phyloP scores from a whole-genome alignment of 306 rosid species.

The Canavalia gladiata region DNA sequence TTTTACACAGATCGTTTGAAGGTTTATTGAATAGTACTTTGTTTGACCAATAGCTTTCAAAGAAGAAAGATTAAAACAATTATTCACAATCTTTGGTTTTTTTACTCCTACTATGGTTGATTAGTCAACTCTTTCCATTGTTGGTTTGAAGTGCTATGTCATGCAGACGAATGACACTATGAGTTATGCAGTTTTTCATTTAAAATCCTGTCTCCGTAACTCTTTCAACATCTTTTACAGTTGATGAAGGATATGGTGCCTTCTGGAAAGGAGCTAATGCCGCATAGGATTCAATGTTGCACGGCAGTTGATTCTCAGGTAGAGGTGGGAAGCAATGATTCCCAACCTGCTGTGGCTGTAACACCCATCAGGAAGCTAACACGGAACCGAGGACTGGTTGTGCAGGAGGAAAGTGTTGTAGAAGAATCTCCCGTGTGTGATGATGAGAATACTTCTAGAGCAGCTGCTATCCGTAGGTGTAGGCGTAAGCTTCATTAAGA shows the following conservation, averaged over 20 bases:
- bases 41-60: neutral
- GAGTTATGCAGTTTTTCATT: conserved; percentile 26
- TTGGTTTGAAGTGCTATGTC: conserved; percentile 2
- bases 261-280: conserved; percentile 81
- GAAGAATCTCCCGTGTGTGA: conserved; percentile 66
- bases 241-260: conserved; percentile 67
- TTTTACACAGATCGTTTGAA: neutral
- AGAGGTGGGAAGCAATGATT: conserved; percentile 39
- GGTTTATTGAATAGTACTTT: neutral
- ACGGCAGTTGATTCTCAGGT: conserved; percentile 23
- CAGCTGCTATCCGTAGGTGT: conserved; percentile 59
- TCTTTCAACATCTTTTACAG: conserved; percentile 56
- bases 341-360: conserved; percentile 48
- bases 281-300: conserved; percentile 55
- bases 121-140: neutral
- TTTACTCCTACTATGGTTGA: neutral
- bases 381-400: conserved; percentile 67
- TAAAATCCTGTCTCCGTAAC: neutral
- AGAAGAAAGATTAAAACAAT: neutral
- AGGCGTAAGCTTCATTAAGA: conserved; percentile 56
- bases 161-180: conserved; percentile 15
- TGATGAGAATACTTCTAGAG: conserved; percentile 44
- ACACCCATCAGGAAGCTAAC: conserved; percentile 76
- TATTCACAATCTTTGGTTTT: neutral
- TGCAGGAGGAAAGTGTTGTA: conserved; percentile 61